Evolutionary conservation across 2,329 filamentous ascomycete species (phyloP), one percentile per base, ranked within the genome.

Genomic region (Alternaria novae-zelandiae): DNA sequence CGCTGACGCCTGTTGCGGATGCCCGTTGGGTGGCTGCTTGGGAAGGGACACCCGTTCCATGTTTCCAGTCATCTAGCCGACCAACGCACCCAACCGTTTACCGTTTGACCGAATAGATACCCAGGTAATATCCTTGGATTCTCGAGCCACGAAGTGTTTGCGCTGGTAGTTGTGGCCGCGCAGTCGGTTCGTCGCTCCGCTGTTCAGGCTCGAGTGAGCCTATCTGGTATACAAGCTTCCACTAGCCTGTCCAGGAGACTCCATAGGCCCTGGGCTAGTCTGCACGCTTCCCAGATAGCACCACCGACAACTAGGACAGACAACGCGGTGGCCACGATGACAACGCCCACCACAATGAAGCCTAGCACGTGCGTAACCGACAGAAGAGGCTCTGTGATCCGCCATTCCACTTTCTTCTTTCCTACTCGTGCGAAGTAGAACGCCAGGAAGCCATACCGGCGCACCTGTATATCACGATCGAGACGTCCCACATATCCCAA

Each of bases 381-480:
- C 20, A n/a, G 28, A 25, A 63, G 12, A 17, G 21, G 21, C n/a
- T 45, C 6, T 26, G 41, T 30, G 8, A 56, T 20, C 11, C 44
- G 61, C 51, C 57, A 45, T 17, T 28, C 51, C 13, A 28, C 41
- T 21, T 20, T 32, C 17, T 63, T 46, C 32, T 21, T 53, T n/a
- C 17, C 44, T 15, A 50, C 21, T 23, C 44, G 47, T n/a, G 57
- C 41, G 28, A 56, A 63, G 11, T 63, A 63, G 30, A 54, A 55
- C 17, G 32, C 28, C 57, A 63, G 11, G 15, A 60, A 56, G 11
- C 32, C 26, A 17, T 55, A 28, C 32, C 43, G 57, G 8, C 51
- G 46, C 28, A 25, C 41, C 23, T 53, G 23, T 23, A 54, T 15
- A 17, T 47, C 7, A 12, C n/a, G 51, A 36, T 12, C 47, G 11